Conservation (phyloP, 805 yeast species). For the Candida multigemmis region DNA sequence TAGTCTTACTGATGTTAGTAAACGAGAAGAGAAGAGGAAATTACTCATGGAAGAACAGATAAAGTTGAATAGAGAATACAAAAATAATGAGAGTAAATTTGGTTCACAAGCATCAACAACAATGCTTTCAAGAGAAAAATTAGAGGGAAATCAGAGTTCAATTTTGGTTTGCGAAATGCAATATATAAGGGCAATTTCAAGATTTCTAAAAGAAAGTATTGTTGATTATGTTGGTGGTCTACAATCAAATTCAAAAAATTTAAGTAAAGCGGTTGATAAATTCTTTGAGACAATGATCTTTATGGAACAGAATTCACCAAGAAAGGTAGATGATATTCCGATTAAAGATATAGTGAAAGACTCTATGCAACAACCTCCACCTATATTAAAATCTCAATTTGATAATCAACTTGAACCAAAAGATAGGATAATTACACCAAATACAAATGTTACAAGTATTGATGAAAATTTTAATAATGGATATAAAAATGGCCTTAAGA, state of each 20-base stretch:
- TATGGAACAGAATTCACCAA: too few species aligned
- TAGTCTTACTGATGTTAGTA: slow-evolving; percentile 36
- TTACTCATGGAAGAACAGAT: slow-evolving; percentile 27
- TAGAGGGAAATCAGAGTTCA: slow-evolving; percentile 41
- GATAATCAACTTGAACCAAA: too few species aligned
- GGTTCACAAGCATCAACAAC: slow-evolving; percentile 38
- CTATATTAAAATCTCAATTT: too few species aligned
- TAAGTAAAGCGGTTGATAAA: slow-evolving; percentile 13
- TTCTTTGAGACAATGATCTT: too few species aligned
- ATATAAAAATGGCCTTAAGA: too few species aligned
- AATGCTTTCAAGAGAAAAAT: slow-evolving; percentile 34
- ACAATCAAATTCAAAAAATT: slow-evolving; percentile 14
- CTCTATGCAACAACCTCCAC: too few species aligned
- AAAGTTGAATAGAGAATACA: slow-evolving; percentile 26
- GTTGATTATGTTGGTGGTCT: slow-evolving; percentile 30
- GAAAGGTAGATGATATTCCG: too few species aligned
- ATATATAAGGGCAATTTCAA: slow-evolving; percentile 34
- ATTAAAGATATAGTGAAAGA: too few species aligned
- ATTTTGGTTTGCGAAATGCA: slow-evolving; percentile 45
- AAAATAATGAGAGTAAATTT: slow-evolving; percentile 32
- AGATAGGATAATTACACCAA: too few species aligned
- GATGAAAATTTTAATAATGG: too few species aligned
- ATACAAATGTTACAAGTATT: too few species aligned
- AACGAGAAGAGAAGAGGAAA: slow-evolving; percentile 40
- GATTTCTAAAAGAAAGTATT: slow-evolving; percentile 34